Conservation (phyloP, 371 early-diverging fungal species). For the Circinella umbellata region DNA sequence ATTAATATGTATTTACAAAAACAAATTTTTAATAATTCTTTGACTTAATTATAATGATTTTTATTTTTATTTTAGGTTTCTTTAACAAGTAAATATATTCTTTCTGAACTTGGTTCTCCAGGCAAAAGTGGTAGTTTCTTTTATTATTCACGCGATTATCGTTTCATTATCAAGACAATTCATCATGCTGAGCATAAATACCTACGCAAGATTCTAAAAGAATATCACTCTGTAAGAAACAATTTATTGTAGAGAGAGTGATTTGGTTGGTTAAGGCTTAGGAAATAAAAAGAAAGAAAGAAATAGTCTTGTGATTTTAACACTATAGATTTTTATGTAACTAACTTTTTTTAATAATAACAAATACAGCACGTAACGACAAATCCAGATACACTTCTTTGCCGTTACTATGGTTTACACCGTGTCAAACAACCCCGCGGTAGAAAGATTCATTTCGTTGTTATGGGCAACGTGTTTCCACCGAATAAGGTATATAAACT, state of each 20-base stretch:
- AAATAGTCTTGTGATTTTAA: neutral
- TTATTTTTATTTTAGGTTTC: conserved; percentile 70
- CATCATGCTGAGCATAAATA: conserved; percentile 95
- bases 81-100: conserved; percentile 94
- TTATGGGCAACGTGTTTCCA: conserved; percentile 98
- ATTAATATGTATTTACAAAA: too few relatives aligned
- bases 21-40: neutral
- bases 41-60: neutral
- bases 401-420: conserved; percentile 95
- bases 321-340: too few relatives aligned
- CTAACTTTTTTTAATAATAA: neutral
- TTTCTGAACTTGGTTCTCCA: conserved; percentile 95
- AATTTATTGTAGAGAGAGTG: neutral
- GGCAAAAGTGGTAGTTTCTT: conserved; percentile 98
- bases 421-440: conserved; percentile 93
- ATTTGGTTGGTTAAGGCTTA: too few relatives aligned
- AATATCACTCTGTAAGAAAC: conserved; percentile 77
- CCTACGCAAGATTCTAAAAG: conserved; percentile 82
- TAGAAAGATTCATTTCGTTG: conserved; percentile 96
- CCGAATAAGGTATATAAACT: conserved; percentile 66
- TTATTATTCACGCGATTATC: conserved; percentile 96
- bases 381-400: conserved; percentile 92
- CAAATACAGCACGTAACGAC: conserved; percentile 77
- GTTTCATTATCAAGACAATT: conserved; percentile 98
- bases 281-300: neutral